Evolutionary conservation across 495 filamentous ascomycete species (phyloP).

Genomic region (Penicillium cataractarum): DNA sequence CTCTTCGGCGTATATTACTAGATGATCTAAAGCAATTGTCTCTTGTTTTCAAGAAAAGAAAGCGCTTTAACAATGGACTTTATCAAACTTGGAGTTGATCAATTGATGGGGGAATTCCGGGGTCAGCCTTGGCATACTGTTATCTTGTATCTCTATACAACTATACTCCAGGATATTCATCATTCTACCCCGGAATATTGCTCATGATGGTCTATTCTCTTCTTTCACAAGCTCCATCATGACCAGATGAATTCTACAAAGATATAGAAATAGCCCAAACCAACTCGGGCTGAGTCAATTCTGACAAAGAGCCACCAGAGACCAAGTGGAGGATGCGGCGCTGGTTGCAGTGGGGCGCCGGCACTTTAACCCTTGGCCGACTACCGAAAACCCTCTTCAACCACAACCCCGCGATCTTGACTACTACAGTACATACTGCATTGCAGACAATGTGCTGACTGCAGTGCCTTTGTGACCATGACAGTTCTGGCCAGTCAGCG

Average conservation of each 20-base stretch:
- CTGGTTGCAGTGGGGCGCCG: conserved; percentile 23
- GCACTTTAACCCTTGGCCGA: conserved; percentile 24
- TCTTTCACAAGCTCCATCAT: background rate
- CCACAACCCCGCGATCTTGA: background rate
- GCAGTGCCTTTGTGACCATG: too few species aligned
- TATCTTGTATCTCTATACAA: too few species aligned
- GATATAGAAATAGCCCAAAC: background rate
- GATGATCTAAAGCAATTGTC: too few species aligned
- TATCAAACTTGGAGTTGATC: background rate
- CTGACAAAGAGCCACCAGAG: conserved; percentile 26
- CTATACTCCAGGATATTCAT: too few species aligned
- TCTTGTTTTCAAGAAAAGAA: too few species aligned
- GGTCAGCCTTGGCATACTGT: background rate
- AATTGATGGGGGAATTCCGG: conserved; percentile 12
- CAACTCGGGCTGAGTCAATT: conserved; percentile 25
- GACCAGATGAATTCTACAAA: background rate
- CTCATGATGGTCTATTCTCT: background rate
- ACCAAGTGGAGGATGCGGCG: conserved; percentile 20
- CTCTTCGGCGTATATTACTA: background rate
- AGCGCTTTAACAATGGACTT: too few species aligned
- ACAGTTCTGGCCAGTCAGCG: background rate
- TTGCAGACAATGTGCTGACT: background rate
- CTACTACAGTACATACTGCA: too few species aligned
- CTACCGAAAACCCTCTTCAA: conserved; percentile 21
- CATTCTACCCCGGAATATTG: background rate